These are phyloP conservation scores for Lasiodiplodia gonubiensis DNA, from an alignment of 2,329 filamentous ascomycete species.

Conservation along the genomic window DNA sequence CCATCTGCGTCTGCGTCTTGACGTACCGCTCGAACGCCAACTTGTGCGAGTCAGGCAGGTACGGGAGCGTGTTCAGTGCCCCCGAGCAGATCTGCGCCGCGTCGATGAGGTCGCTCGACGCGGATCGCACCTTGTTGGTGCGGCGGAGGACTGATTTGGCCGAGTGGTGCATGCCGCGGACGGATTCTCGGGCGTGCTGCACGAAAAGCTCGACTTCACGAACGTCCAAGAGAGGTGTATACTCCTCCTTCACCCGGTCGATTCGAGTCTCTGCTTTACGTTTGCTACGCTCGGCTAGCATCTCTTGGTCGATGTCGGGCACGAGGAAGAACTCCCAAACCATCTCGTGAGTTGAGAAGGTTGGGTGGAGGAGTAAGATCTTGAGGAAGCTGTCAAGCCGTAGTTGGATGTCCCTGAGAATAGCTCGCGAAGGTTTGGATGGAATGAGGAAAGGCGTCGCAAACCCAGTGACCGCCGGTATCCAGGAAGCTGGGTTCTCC, in stretches of 20 bases:
- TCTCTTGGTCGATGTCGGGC: constrained; percentile 86
- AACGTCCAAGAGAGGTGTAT: constrained; percentile 77
- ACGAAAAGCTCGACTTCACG: constrained; percentile 93
- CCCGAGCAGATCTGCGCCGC: constrained; percentile 62
- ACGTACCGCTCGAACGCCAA: constrained; percentile 76
- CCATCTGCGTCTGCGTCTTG: constrained; percentile 66
- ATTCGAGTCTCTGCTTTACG: constrained; percentile 82
- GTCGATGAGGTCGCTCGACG: constrained; percentile 70
- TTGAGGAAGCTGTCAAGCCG: constrained; percentile 87
- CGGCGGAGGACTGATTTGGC: constrained; percentile 82
- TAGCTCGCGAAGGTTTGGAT: constrained; percentile 84
- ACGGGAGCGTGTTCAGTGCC: constrained; percentile 62
- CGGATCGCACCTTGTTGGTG: constrained; percentile 74
- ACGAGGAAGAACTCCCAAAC: constrained; percentile 99
- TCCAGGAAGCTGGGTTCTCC: constrained; percentile 95
- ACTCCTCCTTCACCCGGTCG: constrained; percentile 88
- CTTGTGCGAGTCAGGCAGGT: constrained; percentile 71
- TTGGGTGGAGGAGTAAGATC: constrained; percentile 84
- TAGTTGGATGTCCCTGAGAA: constrained; percentile 85
- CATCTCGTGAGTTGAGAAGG: constrained; percentile 95
- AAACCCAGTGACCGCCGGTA: constrained; percentile 77
- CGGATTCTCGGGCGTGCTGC: constrained; percentile 85
- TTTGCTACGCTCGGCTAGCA: constrained; percentile 86
- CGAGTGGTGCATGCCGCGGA: constrained; percentile 81
- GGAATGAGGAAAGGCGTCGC: constrained; percentile 92